phyloP scores from a whole-genome alignment of 805 yeast species.

The Kodamaea kakaduensis region DNA sequence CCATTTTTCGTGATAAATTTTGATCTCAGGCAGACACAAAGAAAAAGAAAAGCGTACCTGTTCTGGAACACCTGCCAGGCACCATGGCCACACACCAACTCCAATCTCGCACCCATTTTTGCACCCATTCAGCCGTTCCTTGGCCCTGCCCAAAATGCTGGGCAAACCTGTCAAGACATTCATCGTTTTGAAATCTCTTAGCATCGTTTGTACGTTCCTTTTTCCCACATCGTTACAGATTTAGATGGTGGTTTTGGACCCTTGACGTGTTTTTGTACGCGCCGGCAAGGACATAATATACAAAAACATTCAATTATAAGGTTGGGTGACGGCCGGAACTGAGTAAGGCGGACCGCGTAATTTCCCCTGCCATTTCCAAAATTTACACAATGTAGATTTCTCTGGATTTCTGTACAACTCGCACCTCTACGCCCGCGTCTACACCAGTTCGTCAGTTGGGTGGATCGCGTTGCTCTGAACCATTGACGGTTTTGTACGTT shows the following conservation, averaged over 20 bases:
- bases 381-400: too few relatives aligned
- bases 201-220: not conserved
- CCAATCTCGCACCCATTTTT: not conserved
- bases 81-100: not conserved
- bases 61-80: not conserved
- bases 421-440: too few relatives aligned
- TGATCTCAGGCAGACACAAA: not conserved
- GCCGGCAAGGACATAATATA: too few relatives aligned
- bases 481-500: not conserved
- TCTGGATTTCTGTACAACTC: too few relatives aligned
- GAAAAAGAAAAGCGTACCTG: not conserved
- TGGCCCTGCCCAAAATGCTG: not conserved
- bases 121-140: not conserved
- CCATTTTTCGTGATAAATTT: not conserved
- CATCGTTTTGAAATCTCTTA: not conserved
- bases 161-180: not conserved
- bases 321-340: too few relatives aligned
- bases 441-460: too few relatives aligned
- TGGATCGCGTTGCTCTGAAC: too few relatives aligned
- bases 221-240: not conserved
- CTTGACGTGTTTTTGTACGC: conserved; percentile 1
- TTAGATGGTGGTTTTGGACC: conserved; percentile 4
- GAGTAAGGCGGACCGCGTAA: too few relatives aligned
- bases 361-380: too few relatives aligned
- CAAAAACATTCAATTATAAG: too few relatives aligned